Evolutionary conservation across 2,329 filamentous ascomycete genomes (phyloP).

Genomic region (Aspergillus arachidicola): DNA sequence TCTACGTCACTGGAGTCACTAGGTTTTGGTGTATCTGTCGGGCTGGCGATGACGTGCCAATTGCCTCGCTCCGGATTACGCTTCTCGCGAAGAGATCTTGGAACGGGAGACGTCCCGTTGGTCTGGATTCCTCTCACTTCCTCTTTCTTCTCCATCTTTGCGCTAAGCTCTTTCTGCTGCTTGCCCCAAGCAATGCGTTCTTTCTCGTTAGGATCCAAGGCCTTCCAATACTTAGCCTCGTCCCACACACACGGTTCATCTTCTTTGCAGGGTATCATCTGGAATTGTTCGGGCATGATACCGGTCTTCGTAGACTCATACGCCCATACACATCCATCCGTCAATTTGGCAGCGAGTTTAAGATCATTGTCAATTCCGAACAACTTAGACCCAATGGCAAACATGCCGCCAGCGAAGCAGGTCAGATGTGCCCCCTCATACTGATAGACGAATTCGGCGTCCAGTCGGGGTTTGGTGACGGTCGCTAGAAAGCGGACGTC

Average conservation of each 20-base stretch:
- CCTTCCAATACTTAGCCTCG: conserved; percentile 53
- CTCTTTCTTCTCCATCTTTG: conserved; percentile 8
- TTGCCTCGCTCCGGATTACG: conserved; percentile 16
- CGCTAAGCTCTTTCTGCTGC: conserved; percentile 23
- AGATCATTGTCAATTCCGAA: conserved; percentile 59
- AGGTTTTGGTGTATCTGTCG: background rate
- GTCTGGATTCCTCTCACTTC: background rate
- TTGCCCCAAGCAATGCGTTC: conserved; percentile 30
- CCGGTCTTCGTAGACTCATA: conserved; percentile 59
- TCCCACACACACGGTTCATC: conserved; percentile 55
- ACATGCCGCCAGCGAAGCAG: conserved; percentile 66
- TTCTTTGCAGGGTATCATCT: conserved; percentile 54
- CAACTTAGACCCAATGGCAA: conserved; percentile 60
- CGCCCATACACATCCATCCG: conserved; percentile 65
- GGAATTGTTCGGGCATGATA: conserved; percentile 64
- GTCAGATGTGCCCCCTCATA: conserved; percentile 60
- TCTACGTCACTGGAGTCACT: conserved; percentile 1
- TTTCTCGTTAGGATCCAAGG: conserved; percentile 40
- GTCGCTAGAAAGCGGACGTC: conserved; percentile 47
- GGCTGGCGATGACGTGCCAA: conserved; percentile 22
- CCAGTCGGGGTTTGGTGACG: conserved; percentile 26
- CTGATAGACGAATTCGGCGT: conserved; percentile 35
- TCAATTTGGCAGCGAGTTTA: conserved; percentile 58
- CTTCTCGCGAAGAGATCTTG: background rate
- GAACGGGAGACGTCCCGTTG: background rate